These are phyloP conservation scores for Rheum nobile DNA, from an alignment of 148 eudicot genomes.

Conservation along the genomic window DNA sequence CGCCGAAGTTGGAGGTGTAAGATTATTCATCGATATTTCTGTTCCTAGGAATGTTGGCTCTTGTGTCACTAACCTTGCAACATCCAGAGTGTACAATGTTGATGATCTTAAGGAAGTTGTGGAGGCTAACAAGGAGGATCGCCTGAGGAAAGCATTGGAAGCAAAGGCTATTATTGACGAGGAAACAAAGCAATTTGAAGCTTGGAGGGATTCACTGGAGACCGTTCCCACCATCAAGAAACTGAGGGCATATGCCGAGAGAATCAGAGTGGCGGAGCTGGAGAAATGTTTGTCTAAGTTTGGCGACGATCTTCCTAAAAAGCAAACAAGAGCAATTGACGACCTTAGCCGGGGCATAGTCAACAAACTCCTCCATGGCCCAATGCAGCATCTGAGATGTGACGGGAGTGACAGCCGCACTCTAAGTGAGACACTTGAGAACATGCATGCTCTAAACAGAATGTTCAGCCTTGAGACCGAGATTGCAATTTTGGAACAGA, in stretches of 20 bases:
- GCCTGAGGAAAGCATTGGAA: conserved; percentile 82
- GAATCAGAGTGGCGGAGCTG: conserved; percentile 68
- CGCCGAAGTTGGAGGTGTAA: conserved; percentile 46
- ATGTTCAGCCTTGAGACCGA: conserved; percentile 95
- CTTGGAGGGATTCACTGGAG: conserved; percentile 93
- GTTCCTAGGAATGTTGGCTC: conserved; percentile 93
- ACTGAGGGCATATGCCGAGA: conserved; percentile 84
- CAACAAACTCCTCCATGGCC: conserved; percentile 87
- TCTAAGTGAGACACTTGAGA: conserved; percentile 72
- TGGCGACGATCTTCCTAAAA: conserved; percentile 69
- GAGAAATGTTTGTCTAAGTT: conserved; percentile 76
- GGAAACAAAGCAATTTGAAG: conserved; percentile 73
- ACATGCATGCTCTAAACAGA: conserved; percentile 89
- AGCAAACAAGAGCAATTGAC: conserved; percentile 60
- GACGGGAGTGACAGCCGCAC: conserved; percentile 89
- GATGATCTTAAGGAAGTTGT: conserved; percentile 97
- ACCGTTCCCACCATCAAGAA: conserved; percentile 94
- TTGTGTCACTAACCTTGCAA: conserved; percentile 48
- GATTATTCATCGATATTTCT: conserved; percentile 77
- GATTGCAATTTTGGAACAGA: conserved; percentile 76
- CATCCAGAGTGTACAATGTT: conserved; percentile 60
- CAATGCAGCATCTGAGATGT: conserved; percentile 91
- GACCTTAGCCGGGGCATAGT: conserved; percentile 87
- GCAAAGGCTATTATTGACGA: conserved; percentile 63
- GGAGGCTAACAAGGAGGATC: conserved; percentile 86